Percentiles rank a stretch among this genome's conserved stretches.
Evolutionary conservation across 1,139 yeast species (phyloP).

Genomic region (Saccharomycopsis phalli): DNA sequence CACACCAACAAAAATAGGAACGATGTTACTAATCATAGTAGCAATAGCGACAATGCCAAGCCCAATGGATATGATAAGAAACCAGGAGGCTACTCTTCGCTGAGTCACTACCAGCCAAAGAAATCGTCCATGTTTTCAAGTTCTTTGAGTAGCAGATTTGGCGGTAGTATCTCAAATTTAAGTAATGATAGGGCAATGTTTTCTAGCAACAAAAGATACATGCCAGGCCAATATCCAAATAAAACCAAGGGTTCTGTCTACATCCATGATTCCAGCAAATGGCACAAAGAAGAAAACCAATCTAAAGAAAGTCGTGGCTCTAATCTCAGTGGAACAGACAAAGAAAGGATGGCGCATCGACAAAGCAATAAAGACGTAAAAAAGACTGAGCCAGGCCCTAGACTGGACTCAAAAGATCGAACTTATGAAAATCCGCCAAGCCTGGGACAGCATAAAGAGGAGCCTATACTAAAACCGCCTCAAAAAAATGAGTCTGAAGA

Average conservation of each 20-base stretch:
- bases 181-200: conserved; percentile 15
- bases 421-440: too few species aligned
- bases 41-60: background rate
- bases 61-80: conserved; percentile 1
- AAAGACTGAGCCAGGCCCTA: too few species aligned
- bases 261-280: conserved; percentile 14
- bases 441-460: too few species aligned
- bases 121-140: conserved; percentile 10
- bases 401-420: too few species aligned
- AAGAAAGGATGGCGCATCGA: too few species aligned
- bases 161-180: conserved; percentile 1
- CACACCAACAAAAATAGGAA: background rate
- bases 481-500: too few species aligned
- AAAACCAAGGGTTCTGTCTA: conserved; percentile 13
- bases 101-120: conserved; percentile 5
- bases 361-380: too few species aligned
- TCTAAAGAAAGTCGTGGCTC: too few species aligned
- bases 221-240: conserved; percentile 3
- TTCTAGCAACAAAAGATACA: conserved; percentile 5
- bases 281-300: too few species aligned
- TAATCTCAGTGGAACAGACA: too few species aligned
- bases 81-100: background rate
- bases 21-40: background rate
- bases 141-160: conserved; percentile 2
- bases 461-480: too few species aligned